A percentile compares a stretch with the other conserved stretches of the same genome.
Evolutionary conservation across 139 green algal genomes (phyloP).

Genomic region (Chlorella sp.): DNA sequence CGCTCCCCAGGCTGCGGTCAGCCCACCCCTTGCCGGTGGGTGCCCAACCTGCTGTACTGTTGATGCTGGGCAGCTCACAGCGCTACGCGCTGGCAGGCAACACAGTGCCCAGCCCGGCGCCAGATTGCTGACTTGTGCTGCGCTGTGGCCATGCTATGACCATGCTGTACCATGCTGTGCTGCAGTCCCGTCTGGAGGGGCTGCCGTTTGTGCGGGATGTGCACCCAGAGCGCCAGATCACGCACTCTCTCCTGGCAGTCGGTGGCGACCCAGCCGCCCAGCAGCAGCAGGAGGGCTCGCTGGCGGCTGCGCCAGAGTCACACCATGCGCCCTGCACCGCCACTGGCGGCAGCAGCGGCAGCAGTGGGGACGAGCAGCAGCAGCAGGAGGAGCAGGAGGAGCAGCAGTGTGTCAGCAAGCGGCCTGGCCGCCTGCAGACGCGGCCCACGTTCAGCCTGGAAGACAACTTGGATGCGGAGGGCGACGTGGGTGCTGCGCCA

Average conservation of each 20-base stretch:
- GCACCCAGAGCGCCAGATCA: slow-evolving; percentile 65
- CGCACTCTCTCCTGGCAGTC: slow-evolving; percentile 48
- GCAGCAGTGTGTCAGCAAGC: not conserved
- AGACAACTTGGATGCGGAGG: slow-evolving; percentile 5
- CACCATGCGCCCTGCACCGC: not conserved
- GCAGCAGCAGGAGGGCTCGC: slow-evolving; percentile 19
- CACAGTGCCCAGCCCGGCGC: no score
- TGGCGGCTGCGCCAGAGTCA: not conserved
- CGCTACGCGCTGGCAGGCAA: no score
- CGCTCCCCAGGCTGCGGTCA: no score
- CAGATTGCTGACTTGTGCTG: no score
- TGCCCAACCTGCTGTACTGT: no score
- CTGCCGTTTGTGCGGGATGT: slow-evolving; percentile 71
- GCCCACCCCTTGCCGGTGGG: no score
- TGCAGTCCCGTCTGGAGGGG: slow-evolving; percentile 34
- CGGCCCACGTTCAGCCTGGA: slow-evolving; percentile 48
- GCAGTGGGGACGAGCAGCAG: not conserved
- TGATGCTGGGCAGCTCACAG: no score
- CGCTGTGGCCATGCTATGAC: no score
- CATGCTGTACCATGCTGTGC: not conserved
- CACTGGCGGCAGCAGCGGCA: not conserved
- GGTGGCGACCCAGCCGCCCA: slow-evolving; percentile 7
- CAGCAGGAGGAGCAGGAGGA: not conserved
- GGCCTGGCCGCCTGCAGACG: slow-evolving; percentile 47
- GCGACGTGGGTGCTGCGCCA: not conserved